phyloP scores from a whole-genome alignment of 164 flowering plant genomes.

The Brasenia schreberi region DNA sequence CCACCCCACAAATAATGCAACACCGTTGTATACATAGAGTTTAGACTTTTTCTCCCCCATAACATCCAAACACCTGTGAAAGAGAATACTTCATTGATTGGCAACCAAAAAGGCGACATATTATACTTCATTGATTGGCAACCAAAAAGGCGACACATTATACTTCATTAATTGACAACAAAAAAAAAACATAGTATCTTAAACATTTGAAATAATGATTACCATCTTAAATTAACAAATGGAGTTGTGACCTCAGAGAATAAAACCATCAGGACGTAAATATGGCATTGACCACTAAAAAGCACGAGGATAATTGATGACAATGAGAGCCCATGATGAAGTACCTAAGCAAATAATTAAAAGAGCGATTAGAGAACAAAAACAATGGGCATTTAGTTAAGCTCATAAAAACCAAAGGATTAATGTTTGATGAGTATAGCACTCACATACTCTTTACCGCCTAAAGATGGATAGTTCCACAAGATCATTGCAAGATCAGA shows the following conservation, averaged over 20 bases:
- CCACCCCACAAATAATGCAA: conserved; percentile 60
- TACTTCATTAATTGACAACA: too few species aligned
- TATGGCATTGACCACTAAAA: conserved; percentile 46
- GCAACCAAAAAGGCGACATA: too few species aligned
- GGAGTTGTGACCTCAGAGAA: conserved; percentile 75
- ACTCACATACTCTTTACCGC: conserved; percentile 82
- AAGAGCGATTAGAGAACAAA: neutral
- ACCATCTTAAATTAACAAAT: conserved; percentile 74
- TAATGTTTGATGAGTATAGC: neutral
- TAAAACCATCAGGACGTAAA: conserved; percentile 68
- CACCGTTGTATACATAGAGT: conserved; percentile 47
- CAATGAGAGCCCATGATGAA: conserved; percentile 72
- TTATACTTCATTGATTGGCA: too few species aligned
- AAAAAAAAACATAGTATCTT: neutral
- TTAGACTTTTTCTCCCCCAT: conserved; percentile 58
- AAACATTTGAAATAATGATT: conserved; percentile 4
- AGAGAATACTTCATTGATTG: neutral
- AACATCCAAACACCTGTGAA: conserved; percentile 61
- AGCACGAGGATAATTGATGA: conserved; percentile 44
- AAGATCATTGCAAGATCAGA: conserved; percentile 65
- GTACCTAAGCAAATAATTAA: conserved; percentile 23
- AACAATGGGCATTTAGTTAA: neutral
- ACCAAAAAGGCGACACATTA: too few species aligned
- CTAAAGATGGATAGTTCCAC: conserved; percentile 56
- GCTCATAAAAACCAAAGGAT: neutral